Conservation (phyloP, 257 asterid species). For the Solanum appendiculatum region DNA sequence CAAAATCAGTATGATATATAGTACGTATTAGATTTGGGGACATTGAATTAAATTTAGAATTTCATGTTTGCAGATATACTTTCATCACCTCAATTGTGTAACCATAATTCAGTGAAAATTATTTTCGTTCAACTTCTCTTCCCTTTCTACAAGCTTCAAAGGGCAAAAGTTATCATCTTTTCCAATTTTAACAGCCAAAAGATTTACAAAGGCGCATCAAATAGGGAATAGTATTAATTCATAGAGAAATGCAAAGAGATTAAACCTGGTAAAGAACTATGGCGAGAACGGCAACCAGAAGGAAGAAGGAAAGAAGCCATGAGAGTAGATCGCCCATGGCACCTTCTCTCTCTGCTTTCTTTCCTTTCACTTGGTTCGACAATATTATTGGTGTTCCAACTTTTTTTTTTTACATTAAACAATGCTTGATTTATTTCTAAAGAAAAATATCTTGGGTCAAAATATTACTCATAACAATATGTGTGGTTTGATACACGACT, state of each 20-base stretch:
- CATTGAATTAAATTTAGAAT: neutral
- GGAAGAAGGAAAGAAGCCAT: constrained; percentile 80
- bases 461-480: neutral
- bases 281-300: constrained; percentile 47
- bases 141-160: neutral
- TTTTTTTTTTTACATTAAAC: too few relatives aligned
- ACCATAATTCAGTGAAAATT: neutral
- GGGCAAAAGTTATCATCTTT: neutral
- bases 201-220: neutral
- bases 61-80: neutral
- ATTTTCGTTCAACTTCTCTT: neutral
- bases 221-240: neutral
- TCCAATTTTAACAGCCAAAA: neutral
- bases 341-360: neutral
- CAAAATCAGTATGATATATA: neutral
- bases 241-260: neutral
- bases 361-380: neutral
- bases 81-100: neutral
- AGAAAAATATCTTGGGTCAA: neutral
- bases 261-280: constrained; percentile 70
- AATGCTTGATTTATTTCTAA: neutral
- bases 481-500: neutral
- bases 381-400: too few relatives aligned
- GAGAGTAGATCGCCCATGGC: constrained; percentile 60
- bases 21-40: neutral